Base-by-base conservation (phyloP, 2,329 filamentous ascomycete species). In the Periglandula ipomoeae region DNA sequence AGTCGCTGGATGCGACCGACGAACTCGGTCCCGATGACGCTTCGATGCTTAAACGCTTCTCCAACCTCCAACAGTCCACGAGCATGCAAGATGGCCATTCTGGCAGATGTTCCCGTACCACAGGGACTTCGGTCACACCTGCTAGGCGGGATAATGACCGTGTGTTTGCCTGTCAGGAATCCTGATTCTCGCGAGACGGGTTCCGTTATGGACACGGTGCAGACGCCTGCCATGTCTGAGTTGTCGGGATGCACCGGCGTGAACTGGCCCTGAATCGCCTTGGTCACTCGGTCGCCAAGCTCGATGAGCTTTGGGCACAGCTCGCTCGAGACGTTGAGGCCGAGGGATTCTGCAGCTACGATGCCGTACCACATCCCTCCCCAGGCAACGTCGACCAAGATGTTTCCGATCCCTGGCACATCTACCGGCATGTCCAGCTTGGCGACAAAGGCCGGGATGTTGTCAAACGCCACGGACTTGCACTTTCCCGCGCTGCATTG, bases 111-210 rank as follows among this genome's bases (percentile, higher is more conserved):
- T 2, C 71, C 70, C 1, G 68, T 73, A 7, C 71, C 71, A 44
- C 70, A 72, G 1, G 70, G 71, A 50, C 70, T 71, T 17, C 70
- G 55, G 52, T 74, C 71, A 24, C 72, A 63, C n/a, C 71, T 56
- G 0, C 70, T 70, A 0, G 70, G 70, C 0, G 67, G 66, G 4
- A 74, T 70, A 4, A 74, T 65, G 11, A 71, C 68, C 0, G 70
- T 63, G 51, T 72, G 69, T 5, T 57, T 55, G 15, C 65, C 64
- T 5, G 52, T 52, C 40, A 67, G 68, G 8, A 57, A 57, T 0
- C 47, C 43, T 5, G 37, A 47, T 19, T 42, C 51, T 19, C 50
- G 53, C 37, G 55, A 48, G 3, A 69, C 37, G 2, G 67, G 65
- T 15, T 65, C 65, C 0, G 65, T 71, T 32, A 71, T 69, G 4